phyloP scores from a whole-genome alignment of 805 yeast genomes.

The Lachancea waltii region DNA sequence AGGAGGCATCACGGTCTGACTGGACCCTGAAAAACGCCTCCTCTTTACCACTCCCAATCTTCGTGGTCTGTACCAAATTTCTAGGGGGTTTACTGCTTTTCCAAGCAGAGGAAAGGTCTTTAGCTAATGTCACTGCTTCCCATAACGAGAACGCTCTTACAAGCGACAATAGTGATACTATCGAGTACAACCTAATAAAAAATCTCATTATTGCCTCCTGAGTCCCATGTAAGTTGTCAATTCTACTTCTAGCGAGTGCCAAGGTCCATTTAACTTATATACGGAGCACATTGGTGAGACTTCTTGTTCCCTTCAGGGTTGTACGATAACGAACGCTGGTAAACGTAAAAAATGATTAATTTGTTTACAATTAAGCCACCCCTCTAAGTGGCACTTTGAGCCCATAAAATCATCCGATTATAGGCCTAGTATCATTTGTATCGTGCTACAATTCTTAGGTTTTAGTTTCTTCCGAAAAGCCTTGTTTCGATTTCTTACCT shows the following conservation, averaged over 20 bases:
- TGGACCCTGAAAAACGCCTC: constrained; percentile 3
- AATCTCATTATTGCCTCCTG: too few species aligned
- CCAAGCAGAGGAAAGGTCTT: background rate
- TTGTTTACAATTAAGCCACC: too few species aligned
- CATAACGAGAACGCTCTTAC: constrained; percentile 2
- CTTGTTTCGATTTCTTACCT: background rate
- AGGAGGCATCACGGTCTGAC: constrained; percentile 16
- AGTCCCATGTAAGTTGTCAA: too few species aligned
- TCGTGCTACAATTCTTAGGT: too few species aligned
- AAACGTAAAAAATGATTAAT: background rate
- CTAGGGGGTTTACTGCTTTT: background rate
- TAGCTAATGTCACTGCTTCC: background rate
- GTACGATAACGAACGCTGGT: background rate
- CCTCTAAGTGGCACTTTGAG: too few species aligned
- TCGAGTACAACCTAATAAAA: too few species aligned
- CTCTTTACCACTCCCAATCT: background rate
- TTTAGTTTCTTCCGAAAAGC: background rate
- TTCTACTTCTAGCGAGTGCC: too few species aligned
- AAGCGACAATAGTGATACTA: too few species aligned
- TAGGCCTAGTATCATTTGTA: too few species aligned
- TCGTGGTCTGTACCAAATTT: constrained; percentile 1
- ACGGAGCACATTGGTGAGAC: background rate
- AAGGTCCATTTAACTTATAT: too few species aligned
- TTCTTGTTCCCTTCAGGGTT: background rate
- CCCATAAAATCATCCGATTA: too few species aligned